These are phyloP conservation scores for Kluyveromyces aestuarii DNA, from an alignment of 805 yeast genomes.

Conservation along the genomic window DNA sequence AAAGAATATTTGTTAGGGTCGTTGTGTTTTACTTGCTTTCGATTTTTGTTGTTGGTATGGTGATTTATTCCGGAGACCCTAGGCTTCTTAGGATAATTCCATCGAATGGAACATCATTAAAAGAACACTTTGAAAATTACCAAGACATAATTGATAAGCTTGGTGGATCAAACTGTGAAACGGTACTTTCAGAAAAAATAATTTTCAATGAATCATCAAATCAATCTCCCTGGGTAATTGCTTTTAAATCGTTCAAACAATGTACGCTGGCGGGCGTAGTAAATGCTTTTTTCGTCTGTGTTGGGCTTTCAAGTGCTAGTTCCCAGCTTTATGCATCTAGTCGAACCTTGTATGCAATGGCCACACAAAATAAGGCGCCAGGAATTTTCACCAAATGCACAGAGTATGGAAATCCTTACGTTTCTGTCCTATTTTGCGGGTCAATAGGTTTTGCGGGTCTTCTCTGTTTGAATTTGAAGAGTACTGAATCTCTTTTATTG, in stretches of 20 bases:
- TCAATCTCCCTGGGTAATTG: constrained; percentile 54
- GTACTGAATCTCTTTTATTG: constrained; percentile 54
- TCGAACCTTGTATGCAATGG: constrained; percentile 45
- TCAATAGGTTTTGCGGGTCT: constrained; percentile 49
- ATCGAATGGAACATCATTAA: constrained; percentile 6
- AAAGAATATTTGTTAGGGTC: constrained; percentile 61
- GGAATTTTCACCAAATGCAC: constrained; percentile 48
- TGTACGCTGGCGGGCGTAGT: constrained; percentile 40
- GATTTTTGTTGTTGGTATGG: constrained; percentile 57
- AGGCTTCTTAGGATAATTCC: constrained; percentile 47
- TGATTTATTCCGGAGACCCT: constrained; percentile 69
- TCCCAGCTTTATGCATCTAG: constrained; percentile 50
- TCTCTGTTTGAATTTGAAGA: constrained; percentile 45
- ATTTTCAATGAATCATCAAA: constrained; percentile 30
- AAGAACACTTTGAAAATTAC: constrained; percentile 1
- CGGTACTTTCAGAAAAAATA: not conserved
- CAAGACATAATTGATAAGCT: constrained; percentile 3
- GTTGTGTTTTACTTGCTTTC: constrained; percentile 55
- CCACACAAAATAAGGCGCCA: constrained; percentile 52
- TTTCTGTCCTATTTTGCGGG: constrained; percentile 54
- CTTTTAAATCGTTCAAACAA: constrained; percentile 42
- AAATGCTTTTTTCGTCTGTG: constrained; percentile 43
- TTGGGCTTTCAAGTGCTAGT: constrained; percentile 46
- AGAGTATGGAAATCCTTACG: constrained; percentile 60
- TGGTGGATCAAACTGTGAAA: constrained; percentile 8